These are phyloP conservation scores for Quercus agrifolia DNA, from an alignment of 306 rosid genomes.

Conservation along the genomic window DNA sequence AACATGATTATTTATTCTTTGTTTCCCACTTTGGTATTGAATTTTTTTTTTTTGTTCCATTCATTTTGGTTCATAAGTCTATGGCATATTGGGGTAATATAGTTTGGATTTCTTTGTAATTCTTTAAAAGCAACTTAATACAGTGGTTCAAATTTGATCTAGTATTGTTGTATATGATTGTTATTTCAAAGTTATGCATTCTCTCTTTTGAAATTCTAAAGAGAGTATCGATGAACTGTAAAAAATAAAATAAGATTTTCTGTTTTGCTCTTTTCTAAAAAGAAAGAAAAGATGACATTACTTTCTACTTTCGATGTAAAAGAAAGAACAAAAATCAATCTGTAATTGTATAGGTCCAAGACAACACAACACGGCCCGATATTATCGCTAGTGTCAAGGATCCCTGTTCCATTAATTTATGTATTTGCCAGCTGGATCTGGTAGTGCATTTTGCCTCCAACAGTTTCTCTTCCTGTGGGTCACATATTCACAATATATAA, in stretches of 20 bases:
- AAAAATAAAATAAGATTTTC: neutral
- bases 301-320: constrained; percentile 1
- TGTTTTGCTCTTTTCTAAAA: neutral
- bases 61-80: neutral
- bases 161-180: neutral
- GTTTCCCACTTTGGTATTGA: neutral
- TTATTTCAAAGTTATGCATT: neutral
- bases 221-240: neutral
- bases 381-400: neutral
- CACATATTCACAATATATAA: too few species aligned
- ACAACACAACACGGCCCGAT: constrained; percentile 4
- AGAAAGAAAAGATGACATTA: neutral
- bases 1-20: neutral
- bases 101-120: constrained; percentile 2
- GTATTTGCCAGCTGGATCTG: constrained; percentile 24
- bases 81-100: neutral
- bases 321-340: neutral
- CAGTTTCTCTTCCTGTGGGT: neutral
- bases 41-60: neutral
- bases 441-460: constrained; percentile 5
- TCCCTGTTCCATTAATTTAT: neutral
- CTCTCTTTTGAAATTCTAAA: neutral
- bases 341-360: neutral
- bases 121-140: neutral
- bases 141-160: neutral